Base-by-base conservation (phyloP, 352 stramenopile genomes). In the Pythium guiyangense region DNA sequence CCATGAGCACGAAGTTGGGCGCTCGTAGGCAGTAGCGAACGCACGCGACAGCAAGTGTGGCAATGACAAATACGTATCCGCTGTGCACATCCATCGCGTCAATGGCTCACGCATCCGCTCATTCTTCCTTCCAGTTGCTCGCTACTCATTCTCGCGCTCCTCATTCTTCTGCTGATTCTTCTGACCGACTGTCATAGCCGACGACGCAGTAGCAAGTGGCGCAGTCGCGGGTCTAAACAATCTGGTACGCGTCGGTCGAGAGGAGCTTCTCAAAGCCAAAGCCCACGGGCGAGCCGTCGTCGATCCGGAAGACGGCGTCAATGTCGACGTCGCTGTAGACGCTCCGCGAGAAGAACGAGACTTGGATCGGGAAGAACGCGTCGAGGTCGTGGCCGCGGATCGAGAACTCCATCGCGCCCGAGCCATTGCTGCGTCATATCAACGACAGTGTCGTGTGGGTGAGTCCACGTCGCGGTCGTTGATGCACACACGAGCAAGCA, bases 211-310 rank as follows among this genome's bases (percentile, higher is more conserved):
- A 22, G 22, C 22, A 22, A 22, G 22, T 22, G 22, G 22, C 22
- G 22, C 22, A 22, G 22, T 22, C 22, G 22, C 22, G 22, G 22
- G 22, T 90, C 77, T 93, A 95, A 70, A 90, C 79, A 71, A 95
- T 89, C 60, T 91, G 79, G 69, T 95, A 95, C 66, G 78, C 78
- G 54, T 95, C 83, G 48, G 85, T 92, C 53, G 83, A 93, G 45
- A 95, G 73, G 55, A 95, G 66, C 64, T 95, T 92, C 63, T 95
- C 85, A 67, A 88, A 92, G 50, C 85, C 83, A 64, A 89, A 95
- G 59, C 73, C 66, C 55, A 95, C 68, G 1, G 81, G 73, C 46
- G 80, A 78, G 50, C 84, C 69, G 69, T 95, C 85, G 49, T 81
- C 77, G 15, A 87, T 73, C 60, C 79, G 86, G 47, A 79, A 70